Conservation (phyloP, 2,329 filamentous ascomycete genomes). For the Ceratocystis cacaofunesta region DNA sequence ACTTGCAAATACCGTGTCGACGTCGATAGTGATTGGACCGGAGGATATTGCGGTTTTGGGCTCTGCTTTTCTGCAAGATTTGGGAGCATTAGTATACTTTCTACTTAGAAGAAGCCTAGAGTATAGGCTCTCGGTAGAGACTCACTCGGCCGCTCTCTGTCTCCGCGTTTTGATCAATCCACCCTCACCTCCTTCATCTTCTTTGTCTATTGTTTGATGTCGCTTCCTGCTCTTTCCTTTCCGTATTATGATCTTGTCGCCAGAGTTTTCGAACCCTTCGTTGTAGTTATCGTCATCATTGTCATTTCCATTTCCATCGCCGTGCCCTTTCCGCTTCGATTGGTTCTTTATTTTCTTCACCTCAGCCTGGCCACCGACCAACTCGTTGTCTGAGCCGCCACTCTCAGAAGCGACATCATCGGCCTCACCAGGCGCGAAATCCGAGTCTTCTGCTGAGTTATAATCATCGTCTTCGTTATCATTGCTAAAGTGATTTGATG, state of each 20-base stretch:
- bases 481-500: not conserved
- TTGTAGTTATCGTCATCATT: slow-evolving; percentile 8
- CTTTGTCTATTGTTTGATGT: slow-evolving; percentile 31
- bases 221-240: slow-evolving; percentile 39
- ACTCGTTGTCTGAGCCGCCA: slow-evolving; percentile 16
- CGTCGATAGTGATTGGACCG: slow-evolving; percentile 52
- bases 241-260: slow-evolving; percentile 55
- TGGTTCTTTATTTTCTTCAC: slow-evolving; percentile 13
- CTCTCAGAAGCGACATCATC: slow-evolving; percentile 20
- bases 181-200: slow-evolving; percentile 44
- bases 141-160: slow-evolving; percentile 50
- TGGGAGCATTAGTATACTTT: slow-evolving; percentile 15
- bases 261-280: slow-evolving; percentile 44
- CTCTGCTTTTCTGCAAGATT: slow-evolving; percentile 37
- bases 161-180: slow-evolving; percentile 58
- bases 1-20: slow-evolving; percentile 54
- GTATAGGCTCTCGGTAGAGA: slow-evolving; percentile 5
- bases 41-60: slow-evolving; percentile 35
- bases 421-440: slow-evolving; percentile 47
- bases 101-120: not conserved
- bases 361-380: not conserved
- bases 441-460: slow-evolving; percentile 56
- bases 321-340: slow-evolving; percentile 25
- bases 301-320: slow-evolving; percentile 6
- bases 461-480: slow-evolving; percentile 30